Base-by-base conservation (phyloP, 139 green algal genomes). In the Volvox reticuliferus region DNA sequence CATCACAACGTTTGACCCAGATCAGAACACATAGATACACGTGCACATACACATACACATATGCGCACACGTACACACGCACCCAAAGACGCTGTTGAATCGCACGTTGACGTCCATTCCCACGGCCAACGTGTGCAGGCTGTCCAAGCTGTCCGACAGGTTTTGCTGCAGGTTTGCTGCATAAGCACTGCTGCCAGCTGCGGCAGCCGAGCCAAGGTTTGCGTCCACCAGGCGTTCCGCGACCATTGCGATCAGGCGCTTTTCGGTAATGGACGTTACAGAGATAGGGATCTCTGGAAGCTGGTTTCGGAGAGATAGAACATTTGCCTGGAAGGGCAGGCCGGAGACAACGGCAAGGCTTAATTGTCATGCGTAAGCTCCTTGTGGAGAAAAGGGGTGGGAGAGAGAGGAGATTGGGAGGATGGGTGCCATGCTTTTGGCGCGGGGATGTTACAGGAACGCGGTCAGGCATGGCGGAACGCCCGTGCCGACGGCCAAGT, bases 31-130 rank as follows among this genome's bases (percentile, higher is more conserved):
- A 5, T 9, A 55, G 44, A 55, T 55, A n/a, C n/a, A n/a, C n/a
- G n/a, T n/a, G n/a, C n/a, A n/a, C 44, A 55, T 5, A 55, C 44
- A 55, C 44, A 55, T 55, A 55, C 5, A 55, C 44, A 55, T 55
- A 55, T n/a, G n/a, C n/a, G n/a, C n/a, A n/a, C 44, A 55, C 44
- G 44, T 9, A 55, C 44, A 55, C 44, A 37, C 65, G 26, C 91
- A 91, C 69, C 76, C 85, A 68, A 82, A 82, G 22, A 89, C 37
- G 85, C 69, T 82, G 75, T 92, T 85, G 79, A 94, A 92, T 33
- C 92, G 88, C 22, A 93, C 65, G 92, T 99, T 99, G 33, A 99
- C 98, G 90, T 99, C 98, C 37, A 99, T 93, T n/a, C 98, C 98
- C 0, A 96, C 98, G 22, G 94, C 88, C 77, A 92, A 83, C 81